These are phyloP conservation scores for Solanum pennellii DNA, from an alignment of 257 asterid genomes.

Conservation along the genomic window DNA sequence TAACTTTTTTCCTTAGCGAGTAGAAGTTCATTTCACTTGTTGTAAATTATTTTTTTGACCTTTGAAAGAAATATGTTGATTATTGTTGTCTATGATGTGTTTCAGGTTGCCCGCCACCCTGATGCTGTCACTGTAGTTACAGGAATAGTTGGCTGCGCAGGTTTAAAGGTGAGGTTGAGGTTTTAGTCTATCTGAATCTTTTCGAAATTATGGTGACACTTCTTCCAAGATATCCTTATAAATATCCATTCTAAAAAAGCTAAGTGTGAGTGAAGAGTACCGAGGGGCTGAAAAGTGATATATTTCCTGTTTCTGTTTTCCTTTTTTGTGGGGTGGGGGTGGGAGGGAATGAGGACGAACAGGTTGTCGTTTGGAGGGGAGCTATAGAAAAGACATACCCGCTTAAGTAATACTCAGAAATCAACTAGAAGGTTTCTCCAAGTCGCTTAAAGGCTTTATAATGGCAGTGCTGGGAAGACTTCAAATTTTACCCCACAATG, in stretches of 20 bases:
- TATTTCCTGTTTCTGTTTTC: background rate
- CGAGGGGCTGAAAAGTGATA: background rate
- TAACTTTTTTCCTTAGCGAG: background rate
- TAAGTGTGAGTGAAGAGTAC: background rate
- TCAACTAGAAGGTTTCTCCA: background rate
- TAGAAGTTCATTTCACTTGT: background rate
- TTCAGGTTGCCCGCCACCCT: conserved; percentile 95
- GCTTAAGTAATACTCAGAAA: background rate
- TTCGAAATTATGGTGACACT: background rate
- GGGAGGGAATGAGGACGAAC: background rate
- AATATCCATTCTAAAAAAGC: background rate
- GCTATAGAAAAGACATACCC: background rate
- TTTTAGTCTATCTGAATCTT: background rate
- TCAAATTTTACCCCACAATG: background rate
- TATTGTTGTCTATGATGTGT: background rate
- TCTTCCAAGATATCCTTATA: background rate
- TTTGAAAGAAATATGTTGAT: background rate
- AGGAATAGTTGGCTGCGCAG: conserved; percentile 98
- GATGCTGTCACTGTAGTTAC: conserved; percentile 96
- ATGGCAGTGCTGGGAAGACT: background rate
- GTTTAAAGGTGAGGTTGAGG: conserved; percentile 55
- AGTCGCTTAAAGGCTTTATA: background rate
- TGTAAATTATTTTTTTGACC: background rate
- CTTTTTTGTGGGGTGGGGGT: background rate
- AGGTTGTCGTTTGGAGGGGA: background rate